Evolutionary conservation across 2,329 filamentous ascomycete genomes (phyloP).

Genomic region (Sporothrix pseudoabietina): DNA sequence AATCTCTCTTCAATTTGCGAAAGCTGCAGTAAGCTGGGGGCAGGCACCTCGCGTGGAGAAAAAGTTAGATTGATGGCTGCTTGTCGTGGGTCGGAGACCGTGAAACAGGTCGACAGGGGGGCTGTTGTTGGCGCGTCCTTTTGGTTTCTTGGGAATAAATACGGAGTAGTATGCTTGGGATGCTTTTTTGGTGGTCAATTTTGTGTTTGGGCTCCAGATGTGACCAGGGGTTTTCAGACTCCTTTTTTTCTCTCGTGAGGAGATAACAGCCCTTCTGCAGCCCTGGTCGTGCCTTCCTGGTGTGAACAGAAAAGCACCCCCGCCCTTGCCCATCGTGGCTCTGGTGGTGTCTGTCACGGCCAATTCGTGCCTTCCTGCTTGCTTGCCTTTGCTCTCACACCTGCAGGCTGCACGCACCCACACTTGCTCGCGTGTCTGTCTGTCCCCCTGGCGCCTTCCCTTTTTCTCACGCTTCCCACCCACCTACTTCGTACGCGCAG

Average conservation of each 20-base stretch:
- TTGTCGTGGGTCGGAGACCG: constrained; percentile 11
- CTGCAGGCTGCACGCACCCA: too few relatives aligned
- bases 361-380: constrained; percentile 22
- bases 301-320: not conserved
- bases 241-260: not conserved
- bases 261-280: not conserved
- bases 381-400: not conserved
- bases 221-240: not conserved
- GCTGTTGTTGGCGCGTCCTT: not conserved
- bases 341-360: constrained; percentile 1
- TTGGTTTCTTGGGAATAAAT: not conserved
- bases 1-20: constrained; percentile 7
- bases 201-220: not conserved
- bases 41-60: constrained; percentile 21
- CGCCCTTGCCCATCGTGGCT: not conserved
- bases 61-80: constrained; percentile 25
- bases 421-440: not conserved
- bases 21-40: not conserved
- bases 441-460: constrained; percentile 13
- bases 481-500: not conserved
- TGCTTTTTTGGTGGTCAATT: not conserved
- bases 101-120: constrained; percentile 18
- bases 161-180: too few relatives aligned
- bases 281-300: not conserved
- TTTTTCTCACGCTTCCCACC: not conserved